These are phyloP conservation scores for Ophiostoma populinum DNA, from an alignment of 2,329 filamentous ascomycete genomes.

Conservation along the genomic window DNA sequence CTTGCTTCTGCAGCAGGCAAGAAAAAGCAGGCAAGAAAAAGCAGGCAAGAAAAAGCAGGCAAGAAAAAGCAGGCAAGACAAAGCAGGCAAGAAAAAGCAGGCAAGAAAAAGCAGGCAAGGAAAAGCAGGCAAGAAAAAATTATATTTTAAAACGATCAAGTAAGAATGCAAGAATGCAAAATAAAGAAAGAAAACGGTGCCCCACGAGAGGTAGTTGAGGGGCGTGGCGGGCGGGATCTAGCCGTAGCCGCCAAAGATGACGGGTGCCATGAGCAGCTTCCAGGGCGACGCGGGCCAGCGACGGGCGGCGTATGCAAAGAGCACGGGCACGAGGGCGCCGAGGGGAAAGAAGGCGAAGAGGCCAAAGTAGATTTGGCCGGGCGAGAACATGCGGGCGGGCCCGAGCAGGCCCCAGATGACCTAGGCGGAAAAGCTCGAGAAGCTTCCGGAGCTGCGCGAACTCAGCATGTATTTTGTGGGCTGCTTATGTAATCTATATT, in stretches of 20 bases:
- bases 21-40: too few relatives aligned
- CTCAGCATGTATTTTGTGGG: too few relatives aligned
- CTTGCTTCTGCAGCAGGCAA: too few relatives aligned
- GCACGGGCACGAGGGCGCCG: slow-evolving; percentile 34
- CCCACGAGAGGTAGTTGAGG: slow-evolving; percentile 61
- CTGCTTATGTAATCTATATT: too few relatives aligned
- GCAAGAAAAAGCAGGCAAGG: too few relatives aligned
- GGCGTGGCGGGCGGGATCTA: slow-evolving; percentile 50
- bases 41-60: too few relatives aligned
- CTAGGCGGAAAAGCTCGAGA: slow-evolving; percentile 48
- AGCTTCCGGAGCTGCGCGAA: slow-evolving; percentile 44
- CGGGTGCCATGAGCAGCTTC: slow-evolving; percentile 39
- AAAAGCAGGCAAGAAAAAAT: too few relatives aligned
- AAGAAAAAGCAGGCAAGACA: too few relatives aligned
- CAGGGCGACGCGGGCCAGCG: slow-evolving; percentile 32
- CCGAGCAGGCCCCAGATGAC: slow-evolving; percentile 54
- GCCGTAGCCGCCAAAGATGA: slow-evolving; percentile 44
- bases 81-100: too few relatives aligned
- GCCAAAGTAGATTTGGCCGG: slow-evolving; percentile 41
- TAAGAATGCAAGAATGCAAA: too few relatives aligned
- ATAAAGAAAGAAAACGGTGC: slow-evolving; percentile 51
- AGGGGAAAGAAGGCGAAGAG: slow-evolving; percentile 43
- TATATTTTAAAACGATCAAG: too few relatives aligned
- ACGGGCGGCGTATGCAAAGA: slow-evolving; percentile 31
- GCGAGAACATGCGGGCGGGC: slow-evolving; percentile 45